Evolutionary conservation across 164 flowering plant species (phyloP), one percentile per base, ranked within the genome.

Genomic region (Stephania cephalantha): DNA sequence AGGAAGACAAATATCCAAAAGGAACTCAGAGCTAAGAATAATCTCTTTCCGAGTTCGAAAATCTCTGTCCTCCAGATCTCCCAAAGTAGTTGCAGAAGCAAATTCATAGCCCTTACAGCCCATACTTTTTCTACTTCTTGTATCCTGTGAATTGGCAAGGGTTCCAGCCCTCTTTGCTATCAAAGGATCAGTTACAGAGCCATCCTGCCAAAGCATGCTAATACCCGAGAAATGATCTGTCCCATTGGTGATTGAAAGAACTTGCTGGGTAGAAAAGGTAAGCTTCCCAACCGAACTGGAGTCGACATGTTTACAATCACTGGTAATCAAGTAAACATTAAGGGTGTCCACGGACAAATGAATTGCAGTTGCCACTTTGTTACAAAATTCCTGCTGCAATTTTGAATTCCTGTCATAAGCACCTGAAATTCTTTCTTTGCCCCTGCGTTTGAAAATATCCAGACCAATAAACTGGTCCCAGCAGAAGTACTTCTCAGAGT

Each of bases 141-240:
- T 76, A 75, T 87, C 87, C 72, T 85, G 89, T 71, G 85, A 82
- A 63, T 86, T 82, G 75, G 92, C 97, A 63, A 90, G 70, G 44
- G 55, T 69, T 85, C 87, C 84, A 44, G 91, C 98, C 82, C 74
- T 91, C 80, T 82, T 79, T 18, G 81, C 80, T 61, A 91, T 83
- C 89, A 91, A 87, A 74, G 95, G 87, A 52, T 91, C 98, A 73
- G 91, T 89, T 20, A 81, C 83, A 75, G 85, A 73, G 79, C 85
- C 86, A 42, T 86, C 92, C 79, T 88, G 97, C 96, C 98, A 92
- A 81, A 86, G 65, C 85, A 96, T 78, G 79, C 85, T 83, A 75
- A 95, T 78, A 53, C 85, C 78, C 72, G 93, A 84, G 67, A 69
- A 53, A 74, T 68, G 61, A 71, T 82, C 83, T 15, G 78, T 71